A percentile compares a stretch with the other conserved stretches of the same genome.
phyloP scores from a whole-genome alignment of 352 stramenopile genomes.

The Phytophthora tubulina region DNA sequence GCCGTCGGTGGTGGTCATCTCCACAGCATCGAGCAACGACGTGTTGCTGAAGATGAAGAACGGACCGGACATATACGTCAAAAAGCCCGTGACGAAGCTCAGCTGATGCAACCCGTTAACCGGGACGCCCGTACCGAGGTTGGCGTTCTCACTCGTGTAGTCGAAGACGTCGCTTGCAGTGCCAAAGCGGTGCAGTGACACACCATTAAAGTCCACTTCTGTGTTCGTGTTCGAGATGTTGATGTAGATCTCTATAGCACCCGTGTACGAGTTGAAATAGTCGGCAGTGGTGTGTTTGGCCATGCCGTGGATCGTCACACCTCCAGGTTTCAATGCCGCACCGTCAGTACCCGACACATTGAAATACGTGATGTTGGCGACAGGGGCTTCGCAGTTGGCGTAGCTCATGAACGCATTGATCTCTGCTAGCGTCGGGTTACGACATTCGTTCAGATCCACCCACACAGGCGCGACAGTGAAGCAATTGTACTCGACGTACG shows the following conservation, averaged over 20 bases:
- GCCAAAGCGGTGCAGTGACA: constrained; percentile 65
- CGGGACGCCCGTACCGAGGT: constrained; percentile 58
- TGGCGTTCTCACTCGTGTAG: constrained; percentile 39
- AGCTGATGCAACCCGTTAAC: constrained; percentile 74
- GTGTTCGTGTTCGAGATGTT: constrained; percentile 53
- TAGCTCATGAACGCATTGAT: constrained; percentile 62
- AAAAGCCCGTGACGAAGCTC: constrained; percentile 72
- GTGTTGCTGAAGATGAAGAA: constrained; percentile 73
- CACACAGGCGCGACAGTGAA: constrained; percentile 54
- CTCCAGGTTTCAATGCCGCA: constrained; percentile 47
- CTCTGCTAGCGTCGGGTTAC: constrained; percentile 71
- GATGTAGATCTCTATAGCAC: constrained; percentile 54
- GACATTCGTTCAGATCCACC: constrained; percentile 57
- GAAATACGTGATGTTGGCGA: constrained; percentile 65
- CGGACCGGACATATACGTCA: constrained; percentile 76
- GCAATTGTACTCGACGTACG: constrained; percentile 76
- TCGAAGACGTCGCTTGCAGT: constrained; percentile 50
- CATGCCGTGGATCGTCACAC: constrained; percentile 61
- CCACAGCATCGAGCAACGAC: constrained; percentile 50
- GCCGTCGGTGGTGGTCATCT: constrained; percentile 68
- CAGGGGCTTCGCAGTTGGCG: constrained; percentile 58
- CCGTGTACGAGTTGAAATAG: constrained; percentile 52
- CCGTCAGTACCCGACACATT: constrained; percentile 61
- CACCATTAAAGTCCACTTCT: constrained; percentile 52
- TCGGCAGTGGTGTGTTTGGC: constrained; percentile 41